phyloP scores from a whole-genome alignment of 2,329 filamentous ascomycete species.

The Paecilomyces niveus region DNA sequence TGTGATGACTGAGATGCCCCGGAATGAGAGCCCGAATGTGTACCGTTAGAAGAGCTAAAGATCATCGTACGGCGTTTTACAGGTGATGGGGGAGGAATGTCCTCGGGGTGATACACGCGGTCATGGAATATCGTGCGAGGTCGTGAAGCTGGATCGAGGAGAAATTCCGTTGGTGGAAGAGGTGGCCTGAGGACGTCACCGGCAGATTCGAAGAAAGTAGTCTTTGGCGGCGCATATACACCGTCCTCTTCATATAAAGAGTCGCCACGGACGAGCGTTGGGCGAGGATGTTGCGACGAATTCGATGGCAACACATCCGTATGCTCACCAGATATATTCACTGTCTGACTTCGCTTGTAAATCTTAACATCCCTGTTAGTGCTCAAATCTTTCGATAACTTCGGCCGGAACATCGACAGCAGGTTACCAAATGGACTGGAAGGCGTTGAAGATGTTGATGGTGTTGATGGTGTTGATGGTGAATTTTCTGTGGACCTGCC shows the following conservation, averaged over 20 bases:
- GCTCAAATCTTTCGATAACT: slow-evolving; percentile 43
- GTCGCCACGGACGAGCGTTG: slow-evolving; percentile 41
- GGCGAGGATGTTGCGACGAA: slow-evolving; percentile 7
- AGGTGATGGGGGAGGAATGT: slow-evolving; percentile 74
- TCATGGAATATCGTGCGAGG: slow-evolving; percentile 94
- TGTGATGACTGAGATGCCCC: slow-evolving; percentile 7
- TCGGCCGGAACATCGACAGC: slow-evolving; percentile 66
- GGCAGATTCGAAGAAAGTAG: slow-evolving; percentile 90
- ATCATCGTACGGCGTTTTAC: slow-evolving; percentile 35
- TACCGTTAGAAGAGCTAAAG: slow-evolving; percentile 15
- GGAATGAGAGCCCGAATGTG: slow-evolving; percentile 10
- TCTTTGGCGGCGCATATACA: slow-evolving; percentile 70
- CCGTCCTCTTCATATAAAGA: slow-evolving; percentile 43
- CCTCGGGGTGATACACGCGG: slow-evolving; percentile 84
- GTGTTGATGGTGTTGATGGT: slow-evolving; percentile 21
- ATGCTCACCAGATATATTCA: slow-evolving; percentile 32
- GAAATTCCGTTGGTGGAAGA: slow-evolving; percentile 70
- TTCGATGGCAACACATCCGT: slow-evolving; percentile 6
- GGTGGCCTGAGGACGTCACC: slow-evolving; percentile 88
- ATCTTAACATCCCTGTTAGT: slow-evolving; percentile 52
- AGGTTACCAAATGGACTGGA: slow-evolving; percentile 53
- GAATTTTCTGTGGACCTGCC: slow-evolving; percentile 9
- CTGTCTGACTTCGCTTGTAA: slow-evolving; percentile 70
- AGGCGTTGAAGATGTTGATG: slow-evolving; percentile 25
- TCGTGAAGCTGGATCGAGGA: slow-evolving; percentile 74